A percentile compares a stretch with the other conserved stretches of the same genome.
phyloP scores from a whole-genome alignment of 768 basidiomycete genomes.

The Strobilomyces dryophilus region DNA sequence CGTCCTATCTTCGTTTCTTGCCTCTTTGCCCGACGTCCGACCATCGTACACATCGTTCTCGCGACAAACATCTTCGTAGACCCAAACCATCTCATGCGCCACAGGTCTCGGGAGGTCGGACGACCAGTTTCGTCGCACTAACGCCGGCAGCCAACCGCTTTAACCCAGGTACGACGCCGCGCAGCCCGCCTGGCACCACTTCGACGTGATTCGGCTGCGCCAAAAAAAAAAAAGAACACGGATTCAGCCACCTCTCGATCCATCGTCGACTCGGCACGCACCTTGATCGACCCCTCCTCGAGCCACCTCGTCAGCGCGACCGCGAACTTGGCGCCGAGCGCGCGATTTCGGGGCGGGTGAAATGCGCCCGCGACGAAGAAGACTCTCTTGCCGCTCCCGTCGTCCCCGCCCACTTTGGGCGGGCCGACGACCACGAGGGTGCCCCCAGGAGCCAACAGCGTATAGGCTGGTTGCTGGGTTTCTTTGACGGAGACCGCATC shows the following conservation, averaged over 20 bases:
- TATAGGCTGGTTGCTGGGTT: constrained; percentile 31
- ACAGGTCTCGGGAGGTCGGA: constrained; percentile 10
- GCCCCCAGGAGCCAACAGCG: constrained; percentile 30
- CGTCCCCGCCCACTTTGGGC: not conserved
- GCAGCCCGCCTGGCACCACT: constrained; percentile 35
- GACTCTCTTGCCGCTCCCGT: not conserved
- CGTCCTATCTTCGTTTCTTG: not conserved
- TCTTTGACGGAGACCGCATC: constrained; percentile 30
- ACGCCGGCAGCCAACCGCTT: constrained; percentile 28
- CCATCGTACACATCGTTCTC: not conserved
- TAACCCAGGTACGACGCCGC: constrained; percentile 31
- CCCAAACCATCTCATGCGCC: not conserved
- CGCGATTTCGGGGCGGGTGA: not conserved
- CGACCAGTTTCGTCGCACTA: constrained; percentile 38
- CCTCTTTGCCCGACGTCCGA: not conserved
- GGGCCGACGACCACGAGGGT: constrained; percentile 11
- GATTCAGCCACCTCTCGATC: too few relatives aligned
- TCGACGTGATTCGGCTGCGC: constrained; percentile 35
- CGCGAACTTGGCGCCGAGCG: constrained; percentile 9
- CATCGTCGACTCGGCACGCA: not conserved
- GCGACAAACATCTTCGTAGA: too few relatives aligned
- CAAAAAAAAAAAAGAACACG: too few relatives aligned
- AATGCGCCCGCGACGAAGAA: constrained; percentile 5
- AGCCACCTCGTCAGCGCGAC: constrained; percentile 10
- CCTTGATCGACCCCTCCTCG: constrained; percentile 15